Conservation (phyloP, 2,329 filamentous ascomycete species). For the Chrysoporthe cubensis region DNA sequence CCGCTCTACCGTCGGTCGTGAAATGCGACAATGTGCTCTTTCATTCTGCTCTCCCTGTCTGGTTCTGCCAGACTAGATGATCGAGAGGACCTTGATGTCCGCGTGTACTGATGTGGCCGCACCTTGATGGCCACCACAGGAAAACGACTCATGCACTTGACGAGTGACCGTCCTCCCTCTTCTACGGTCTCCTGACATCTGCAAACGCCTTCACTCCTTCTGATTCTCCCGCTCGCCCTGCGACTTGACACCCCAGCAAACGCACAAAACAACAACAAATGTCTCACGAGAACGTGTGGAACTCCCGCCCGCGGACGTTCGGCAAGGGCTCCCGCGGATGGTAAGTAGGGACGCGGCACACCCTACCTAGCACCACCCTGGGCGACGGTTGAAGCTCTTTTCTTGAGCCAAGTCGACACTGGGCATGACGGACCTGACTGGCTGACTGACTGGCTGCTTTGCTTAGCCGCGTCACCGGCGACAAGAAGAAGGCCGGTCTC, state of each 20-base stretch:
- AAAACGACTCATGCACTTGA: not conserved
- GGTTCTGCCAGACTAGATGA: not conserved
- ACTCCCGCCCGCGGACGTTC: slow-evolving; percentile 79
- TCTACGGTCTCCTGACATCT: too few relatives aligned
- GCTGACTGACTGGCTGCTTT: too few relatives aligned
- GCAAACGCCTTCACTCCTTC: too few relatives aligned
- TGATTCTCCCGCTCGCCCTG: too few relatives aligned
- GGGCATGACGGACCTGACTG: too few relatives aligned
- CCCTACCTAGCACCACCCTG: not conserved
- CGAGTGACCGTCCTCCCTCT: not conserved
- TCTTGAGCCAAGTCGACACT: too few relatives aligned
- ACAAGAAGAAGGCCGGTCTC: slow-evolving; percentile 81
- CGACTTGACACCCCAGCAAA: not conserved
- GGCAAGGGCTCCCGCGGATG: slow-evolving; percentile 77
- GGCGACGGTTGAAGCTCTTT: too few relatives aligned
- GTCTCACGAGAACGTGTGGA: slow-evolving; percentile 75
- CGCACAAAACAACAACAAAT: not conserved
- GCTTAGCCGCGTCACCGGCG: slow-evolving; percentile 28
- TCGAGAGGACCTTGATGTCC: not conserved
- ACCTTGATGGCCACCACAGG: slow-evolving; percentile 5
- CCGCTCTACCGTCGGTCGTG: too few relatives aligned
- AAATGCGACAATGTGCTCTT: too few relatives aligned
- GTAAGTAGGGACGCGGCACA: slow-evolving; percentile 42
- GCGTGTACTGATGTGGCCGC: not conserved
- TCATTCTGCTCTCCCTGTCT: not conserved